phyloP scores from a whole-genome alignment of 1,284 basidiomycete species.

The Boletus mariae region DNA sequence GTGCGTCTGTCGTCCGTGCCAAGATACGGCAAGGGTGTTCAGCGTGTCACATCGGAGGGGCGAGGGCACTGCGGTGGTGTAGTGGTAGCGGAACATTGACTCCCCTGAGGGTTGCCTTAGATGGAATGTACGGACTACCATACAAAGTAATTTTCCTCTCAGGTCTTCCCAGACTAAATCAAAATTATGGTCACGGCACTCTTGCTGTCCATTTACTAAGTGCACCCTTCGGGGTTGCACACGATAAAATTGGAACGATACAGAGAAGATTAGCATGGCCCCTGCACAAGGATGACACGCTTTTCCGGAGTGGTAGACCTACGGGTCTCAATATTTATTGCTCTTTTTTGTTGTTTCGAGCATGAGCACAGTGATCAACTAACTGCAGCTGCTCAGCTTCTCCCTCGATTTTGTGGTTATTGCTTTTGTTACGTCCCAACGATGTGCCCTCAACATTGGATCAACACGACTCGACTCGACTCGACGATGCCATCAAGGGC shows the following conservation, averaged over 20 bases:
- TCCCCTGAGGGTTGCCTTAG: not conserved
- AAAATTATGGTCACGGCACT: not conserved
- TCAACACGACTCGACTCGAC: too few species aligned
- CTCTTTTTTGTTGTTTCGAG: slow-evolving; percentile 1
- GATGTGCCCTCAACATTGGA: too few species aligned
- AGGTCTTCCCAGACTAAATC: not conserved
- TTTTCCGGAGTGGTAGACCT: slow-evolving; percentile 34
- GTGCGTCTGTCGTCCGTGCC: slow-evolving; percentile 68
- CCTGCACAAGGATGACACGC: slow-evolving; percentile 34
- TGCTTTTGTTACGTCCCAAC: too few species aligned
- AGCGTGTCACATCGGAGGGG: slow-evolving; percentile 58
- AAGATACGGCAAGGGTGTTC: slow-evolving; percentile 69
- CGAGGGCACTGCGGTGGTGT: slow-evolving; percentile 44
- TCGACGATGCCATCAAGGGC: too few species aligned
- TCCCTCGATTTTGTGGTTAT: too few species aligned
- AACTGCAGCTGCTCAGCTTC: too few species aligned
- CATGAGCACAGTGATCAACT: too few species aligned
- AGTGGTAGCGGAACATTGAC: not conserved
- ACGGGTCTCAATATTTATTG: slow-evolving; percentile 34
- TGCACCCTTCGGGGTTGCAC: slow-evolving; percentile 37
- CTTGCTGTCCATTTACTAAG: not conserved
- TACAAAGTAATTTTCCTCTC: not conserved
- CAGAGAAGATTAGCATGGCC: slow-evolving; percentile 34
- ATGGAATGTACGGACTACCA: not conserved
- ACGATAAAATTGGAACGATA: slow-evolving; percentile 37